Percentiles rank a stretch among this genome's conserved stretches.
phyloP scores from a whole-genome alignment of 768 basidiomycete genomes.

The Leccinellum albellum region DNA sequence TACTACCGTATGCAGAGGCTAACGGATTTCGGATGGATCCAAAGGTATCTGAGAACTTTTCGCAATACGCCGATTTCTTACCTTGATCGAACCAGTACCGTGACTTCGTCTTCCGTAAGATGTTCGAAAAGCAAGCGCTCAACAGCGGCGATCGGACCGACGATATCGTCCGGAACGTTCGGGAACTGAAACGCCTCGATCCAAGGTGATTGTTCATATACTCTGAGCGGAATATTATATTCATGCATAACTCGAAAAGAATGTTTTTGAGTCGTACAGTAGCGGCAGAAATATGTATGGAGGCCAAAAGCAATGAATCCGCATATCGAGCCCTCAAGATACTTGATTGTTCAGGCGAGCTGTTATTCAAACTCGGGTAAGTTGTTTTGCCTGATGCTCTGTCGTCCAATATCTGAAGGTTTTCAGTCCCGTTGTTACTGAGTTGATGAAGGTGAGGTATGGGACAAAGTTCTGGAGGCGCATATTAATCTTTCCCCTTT shows the following conservation, averaged over 20 bases:
- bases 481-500: constrained; percentile 8
- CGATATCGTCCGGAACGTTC: constrained; percentile 67
- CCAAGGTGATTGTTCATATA: constrained; percentile 44
- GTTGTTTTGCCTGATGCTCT: constrained; percentile 10
- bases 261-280: constrained; percentile 83
- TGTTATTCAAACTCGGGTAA: constrained; percentile 69
- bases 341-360: constrained; percentile 59
- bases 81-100: constrained; percentile 51
- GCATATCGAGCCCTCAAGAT: constrained; percentile 67
- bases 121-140: constrained; percentile 60
- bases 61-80: constrained; percentile 10
- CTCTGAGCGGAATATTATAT: background rate
- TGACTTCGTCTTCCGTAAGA: constrained; percentile 83
- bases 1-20: constrained; percentile 64
- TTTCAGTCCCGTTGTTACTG: constrained; percentile 46
- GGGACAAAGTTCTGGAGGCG: background rate
- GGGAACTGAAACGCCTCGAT: constrained; percentile 69
- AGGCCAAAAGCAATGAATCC: constrained; percentile 65
- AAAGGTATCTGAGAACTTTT: constrained; percentile 44
- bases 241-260: constrained; percentile 34
- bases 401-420: constrained; percentile 10
- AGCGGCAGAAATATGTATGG: constrained; percentile 82
- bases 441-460: constrained; percentile 57
- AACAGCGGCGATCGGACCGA: constrained; percentile 51
- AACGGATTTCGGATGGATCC: constrained; percentile 80